Conservation (phyloP, 306 rosid species). For the Glycine latifolia region DNA sequence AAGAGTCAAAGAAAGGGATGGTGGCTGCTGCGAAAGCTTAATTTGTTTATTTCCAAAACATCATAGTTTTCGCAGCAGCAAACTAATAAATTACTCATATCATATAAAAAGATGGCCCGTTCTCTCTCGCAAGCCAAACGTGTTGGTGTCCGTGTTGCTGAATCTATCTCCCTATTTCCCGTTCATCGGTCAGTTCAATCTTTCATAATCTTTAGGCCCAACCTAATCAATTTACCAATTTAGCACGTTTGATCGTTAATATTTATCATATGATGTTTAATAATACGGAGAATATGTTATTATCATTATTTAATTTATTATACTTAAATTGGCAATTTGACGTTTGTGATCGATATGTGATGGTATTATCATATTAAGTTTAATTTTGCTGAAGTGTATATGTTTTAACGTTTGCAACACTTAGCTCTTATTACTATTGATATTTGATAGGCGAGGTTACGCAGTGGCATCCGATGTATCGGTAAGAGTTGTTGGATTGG, state of each 20-base stretch:
- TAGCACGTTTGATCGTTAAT: no score
- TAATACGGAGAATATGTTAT: no score
- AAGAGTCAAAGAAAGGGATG: no score
- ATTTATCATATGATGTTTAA: no score
- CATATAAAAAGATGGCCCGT: slow-evolving; percentile 15
- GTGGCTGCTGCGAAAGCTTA: slow-evolving; percentile 42
- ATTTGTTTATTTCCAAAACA: background rate
- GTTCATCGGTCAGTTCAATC: slow-evolving; percentile 35
- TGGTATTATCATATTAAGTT: no score
- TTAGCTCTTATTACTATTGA: no score
- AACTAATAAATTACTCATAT: background rate
- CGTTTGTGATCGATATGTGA: no score
- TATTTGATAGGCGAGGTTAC: slow-evolving; percentile 48
- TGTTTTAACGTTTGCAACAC: no score
- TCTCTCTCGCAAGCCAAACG: slow-evolving; percentile 42
- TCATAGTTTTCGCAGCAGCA: slow-evolving; percentile 44
- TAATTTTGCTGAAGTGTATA: no score
- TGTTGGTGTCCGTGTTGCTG: slow-evolving; percentile 11
- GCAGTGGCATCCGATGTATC: slow-evolving; percentile 46
- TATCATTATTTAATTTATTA: background rate
- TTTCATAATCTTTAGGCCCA: background rate
- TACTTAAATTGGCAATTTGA: background rate
- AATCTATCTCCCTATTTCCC: background rate
- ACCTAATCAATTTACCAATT: no score
- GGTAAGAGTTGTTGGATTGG: slow-evolving; percentile 39